phyloP scores from a whole-genome alignment of 495 filamentous ascomycete genomes.

The Delitschia confertaspora region DNA sequence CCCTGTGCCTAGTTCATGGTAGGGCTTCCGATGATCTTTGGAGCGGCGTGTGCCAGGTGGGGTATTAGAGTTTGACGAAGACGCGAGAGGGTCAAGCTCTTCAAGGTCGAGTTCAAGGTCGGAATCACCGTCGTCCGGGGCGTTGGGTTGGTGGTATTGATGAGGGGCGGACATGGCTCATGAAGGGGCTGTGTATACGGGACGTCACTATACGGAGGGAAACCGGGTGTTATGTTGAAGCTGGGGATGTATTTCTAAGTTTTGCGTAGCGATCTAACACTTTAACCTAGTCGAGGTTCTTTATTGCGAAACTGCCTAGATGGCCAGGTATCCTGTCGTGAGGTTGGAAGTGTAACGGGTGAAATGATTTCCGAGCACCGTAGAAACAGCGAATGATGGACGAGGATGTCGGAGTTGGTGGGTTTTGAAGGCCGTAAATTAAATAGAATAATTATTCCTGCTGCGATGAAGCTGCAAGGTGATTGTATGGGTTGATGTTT shows the following conservation, averaged over 20 bases:
- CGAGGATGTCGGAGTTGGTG: background rate
- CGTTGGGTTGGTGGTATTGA: slow-evolving; percentile 31
- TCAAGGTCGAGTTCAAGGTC: slow-evolving; percentile 37
- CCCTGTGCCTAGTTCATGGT: slow-evolving; percentile 28
- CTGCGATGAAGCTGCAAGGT: background rate
- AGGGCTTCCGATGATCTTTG: slow-evolving; percentile 15
- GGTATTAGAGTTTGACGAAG: slow-evolving; percentile 10
- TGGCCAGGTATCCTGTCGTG: no score
- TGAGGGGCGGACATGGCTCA: slow-evolving; percentile 34
- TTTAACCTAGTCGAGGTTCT: no score
- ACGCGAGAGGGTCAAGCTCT: slow-evolving; percentile 34
- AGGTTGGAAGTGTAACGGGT: no score
- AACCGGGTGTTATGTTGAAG: no score
- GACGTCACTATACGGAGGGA: no score
- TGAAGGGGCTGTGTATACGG: slow-evolving; percentile 4
- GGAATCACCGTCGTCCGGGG: slow-evolving; percentile 27
- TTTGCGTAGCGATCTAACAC: no score
- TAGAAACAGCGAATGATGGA: no score
- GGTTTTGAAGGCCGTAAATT: background rate
- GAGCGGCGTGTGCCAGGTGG: slow-evolving; percentile 15
- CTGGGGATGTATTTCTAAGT: no score
- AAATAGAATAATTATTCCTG: background rate
- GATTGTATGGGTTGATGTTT: background rate
- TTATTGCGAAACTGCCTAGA: no score
- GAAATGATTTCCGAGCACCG: no score